Base-by-base conservation (phyloP, 306 rosid genomes). In the Trifolium fragiferum region DNA sequence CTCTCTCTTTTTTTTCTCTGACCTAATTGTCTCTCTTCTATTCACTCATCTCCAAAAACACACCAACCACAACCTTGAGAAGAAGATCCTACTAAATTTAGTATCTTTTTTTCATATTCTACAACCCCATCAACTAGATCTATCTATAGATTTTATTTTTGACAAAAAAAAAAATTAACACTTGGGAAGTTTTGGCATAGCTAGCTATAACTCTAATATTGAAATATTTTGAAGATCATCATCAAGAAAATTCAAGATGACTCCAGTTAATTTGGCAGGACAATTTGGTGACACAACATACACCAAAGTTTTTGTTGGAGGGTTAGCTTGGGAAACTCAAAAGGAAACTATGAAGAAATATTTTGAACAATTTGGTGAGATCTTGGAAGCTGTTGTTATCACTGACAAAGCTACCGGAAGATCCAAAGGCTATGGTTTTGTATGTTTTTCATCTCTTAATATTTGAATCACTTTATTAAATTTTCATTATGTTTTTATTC, bases 351-450 rank as follows among this genome's bases (percentile, higher is more conserved):
- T 94, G 99, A 94, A 90, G 89, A 89, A 84, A 37, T 94, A 94
- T 66, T 94, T 94, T 60, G 97, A 94, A 71, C 99, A 94, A 75
- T 94, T 94, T 59, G 99, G 99, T 62, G 99, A 94, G 60, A 94
- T 94, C 93, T 87, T 94, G 95, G 99, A 94, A 77, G 99, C 99
- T 46, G 99, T 94, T 47, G 99, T 94, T 74, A 94, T 94, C 86
- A 90, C 99, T 83, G 99, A 94, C 83, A 94, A 94, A 80, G 92
- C 95, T 74, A 92, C 99, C 2, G 97, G 97, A 47, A 86, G 97
- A 94, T 94, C 99, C 66, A 94, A 94, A 68, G 99, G 99, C 90
- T 94, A 94, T 57, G 99, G 99, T 68, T 94, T 94, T 72, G 99
- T 94, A 94, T 16, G 85, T 63, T 74, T 50, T 5, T 32, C 47